Conservation (phyloP, 2,329 filamentous ascomycete species). For the Aureobasidium mangrovei region DNA sequence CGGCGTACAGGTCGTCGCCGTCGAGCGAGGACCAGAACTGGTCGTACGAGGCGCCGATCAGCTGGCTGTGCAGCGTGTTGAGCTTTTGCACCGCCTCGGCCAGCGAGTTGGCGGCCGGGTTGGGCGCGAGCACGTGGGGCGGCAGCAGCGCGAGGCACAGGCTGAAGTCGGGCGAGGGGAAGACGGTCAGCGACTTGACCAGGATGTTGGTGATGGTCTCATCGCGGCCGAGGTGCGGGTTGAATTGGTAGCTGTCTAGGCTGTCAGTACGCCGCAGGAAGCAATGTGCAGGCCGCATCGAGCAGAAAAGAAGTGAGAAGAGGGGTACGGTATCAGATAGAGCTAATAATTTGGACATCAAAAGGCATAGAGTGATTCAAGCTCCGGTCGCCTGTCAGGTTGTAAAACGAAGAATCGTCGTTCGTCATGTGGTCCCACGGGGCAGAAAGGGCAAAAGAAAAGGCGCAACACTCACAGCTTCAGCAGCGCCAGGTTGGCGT, state of each 20-base stretch:
- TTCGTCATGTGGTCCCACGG: conserved; percentile 43
- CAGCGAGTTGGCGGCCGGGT: conserved; percentile 49
- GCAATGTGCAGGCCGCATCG: no score
- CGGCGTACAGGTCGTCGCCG: conserved; percentile 89
- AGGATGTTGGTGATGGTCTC: conserved; percentile 98
- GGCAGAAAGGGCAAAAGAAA: neutral
- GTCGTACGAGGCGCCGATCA: conserved; percentile 82
- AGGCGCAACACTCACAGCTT: conserved; percentile 72
- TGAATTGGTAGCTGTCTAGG: conserved; percentile 83
- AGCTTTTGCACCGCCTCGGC: conserved; percentile 88
- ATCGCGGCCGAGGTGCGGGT: conserved; percentile 93
- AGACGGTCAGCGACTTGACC: conserved; percentile 94
- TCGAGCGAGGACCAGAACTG: conserved; percentile 91
- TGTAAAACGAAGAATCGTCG: conserved; percentile 90
- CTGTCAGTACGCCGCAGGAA: neutral
- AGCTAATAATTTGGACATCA: conserved; percentile 67
- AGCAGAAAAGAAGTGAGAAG: neutral
- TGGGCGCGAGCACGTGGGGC: conserved; percentile 62
- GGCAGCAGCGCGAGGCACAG: conserved; percentile 91
- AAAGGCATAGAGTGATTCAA: conserved; percentile 43
- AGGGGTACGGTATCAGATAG: conserved; percentile 52
- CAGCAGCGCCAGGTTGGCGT: conserved; percentile 88
- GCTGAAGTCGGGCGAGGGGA: conserved; percentile 90
- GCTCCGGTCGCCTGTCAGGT: conserved; percentile 60
- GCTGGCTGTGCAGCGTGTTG: conserved; percentile 70